Evolutionary conservation across 495 filamentous ascomycete genomes (phyloP), one percentile per base, ranked within the genome.

Genomic region (Immersiella caudata): DNA sequence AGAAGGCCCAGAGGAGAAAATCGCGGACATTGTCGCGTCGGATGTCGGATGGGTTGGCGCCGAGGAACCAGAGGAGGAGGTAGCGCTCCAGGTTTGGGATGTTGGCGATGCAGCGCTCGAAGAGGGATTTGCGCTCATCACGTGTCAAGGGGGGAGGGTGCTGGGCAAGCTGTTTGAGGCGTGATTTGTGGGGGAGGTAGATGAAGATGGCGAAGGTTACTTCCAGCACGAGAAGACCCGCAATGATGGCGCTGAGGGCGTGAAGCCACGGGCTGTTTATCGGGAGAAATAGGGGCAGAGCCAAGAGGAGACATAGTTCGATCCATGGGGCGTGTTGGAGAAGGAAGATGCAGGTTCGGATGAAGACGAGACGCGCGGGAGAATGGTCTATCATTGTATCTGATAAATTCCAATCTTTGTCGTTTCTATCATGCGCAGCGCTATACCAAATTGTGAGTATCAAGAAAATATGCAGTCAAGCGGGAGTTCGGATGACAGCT

Each of bases 1-100:
- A 83, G 72, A 91, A 87, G 4, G 85, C 88, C 89, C 88, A 91
- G 27, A 82, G 73, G 52, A 87, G 72, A 68, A 89, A 91, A 52
- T 89, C 87, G 66, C 84, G 85, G 58, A 91, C 74, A 70, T 91
- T 90, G 46, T 90, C 89, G 25, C 83, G 76, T 60, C 82, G 81
- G 60, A 92, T 87, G n/a, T 89, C 84, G 5, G 76, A 73, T n/a
- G 75, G 46, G 36, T 82, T 76, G n/a, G 87, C 86, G 29, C 82
- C 84, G 18, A 87, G 81, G 71, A 91, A 90, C 90, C 90, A 92
- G 50, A 79, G 79, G 36, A 71, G 74, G 46, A 91, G 71, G 71
- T 90, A 92, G 36, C 70, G 75, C 62, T 86, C 82, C 22, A 78
- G 75, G 67, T 90, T 83, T 0, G 83, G 73, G 21, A 89, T 81